Percentiles rank a stretch among this genome's conserved stretches.
phyloP scores from a whole-genome alignment of 192 early-diverging fungal species.

The Backusella macrospora region DNA sequence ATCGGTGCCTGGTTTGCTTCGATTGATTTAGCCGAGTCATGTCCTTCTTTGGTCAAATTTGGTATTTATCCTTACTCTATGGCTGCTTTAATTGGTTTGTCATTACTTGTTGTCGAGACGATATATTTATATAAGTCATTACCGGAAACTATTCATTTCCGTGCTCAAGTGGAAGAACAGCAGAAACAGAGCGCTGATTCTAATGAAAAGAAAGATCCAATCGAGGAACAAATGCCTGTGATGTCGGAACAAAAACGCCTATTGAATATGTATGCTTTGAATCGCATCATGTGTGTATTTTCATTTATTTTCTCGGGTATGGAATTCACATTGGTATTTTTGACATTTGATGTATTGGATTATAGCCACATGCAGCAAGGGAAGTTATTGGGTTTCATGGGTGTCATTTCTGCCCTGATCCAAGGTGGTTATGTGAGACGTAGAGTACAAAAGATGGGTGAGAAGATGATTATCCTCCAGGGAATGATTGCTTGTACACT shows the following conservation, averaged over 20 bases:
- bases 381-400: constrained; percentile 82
- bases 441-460: constrained; percentile 61
- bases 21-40: constrained; percentile 47
- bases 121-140: constrained; percentile 72
- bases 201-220: constrained; percentile 8
- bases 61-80: constrained; percentile 77
- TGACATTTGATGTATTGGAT: constrained; percentile 90
- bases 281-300: constrained; percentile 80
- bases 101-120: constrained; percentile 80
- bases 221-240: neutral
- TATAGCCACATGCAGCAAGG: constrained; percentile 92
- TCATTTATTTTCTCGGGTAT: constrained; percentile 95
- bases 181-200: neutral
- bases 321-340: constrained; percentile 98
- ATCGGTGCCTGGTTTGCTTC: constrained; percentile 80
- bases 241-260: constrained; percentile 18
- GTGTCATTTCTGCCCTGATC: constrained; percentile 82
- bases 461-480: constrained; percentile 75
- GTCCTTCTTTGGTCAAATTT: constrained; percentile 48
- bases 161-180: constrained; percentile 26
- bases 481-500: constrained; percentile 73
- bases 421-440: constrained; percentile 95
- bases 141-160: constrained; percentile 69
- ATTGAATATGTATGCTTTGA: constrained; percentile 55
- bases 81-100: constrained; percentile 86